These are phyloP conservation scores for Porcisia hertigi DNA, from an alignment of 208 protist species.

Conservation along the genomic window DNA sequence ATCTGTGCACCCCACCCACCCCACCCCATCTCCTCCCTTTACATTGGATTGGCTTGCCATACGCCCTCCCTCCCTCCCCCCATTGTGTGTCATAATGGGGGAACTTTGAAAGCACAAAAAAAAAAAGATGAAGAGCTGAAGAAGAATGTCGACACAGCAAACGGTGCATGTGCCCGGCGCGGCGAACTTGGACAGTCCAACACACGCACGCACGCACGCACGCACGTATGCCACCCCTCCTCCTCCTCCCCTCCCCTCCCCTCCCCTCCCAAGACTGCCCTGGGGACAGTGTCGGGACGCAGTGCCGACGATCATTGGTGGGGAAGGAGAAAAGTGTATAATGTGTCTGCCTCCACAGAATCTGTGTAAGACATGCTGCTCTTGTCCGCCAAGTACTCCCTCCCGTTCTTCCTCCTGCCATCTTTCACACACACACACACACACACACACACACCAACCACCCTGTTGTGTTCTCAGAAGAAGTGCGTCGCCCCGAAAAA, in stretches of 20 bases:
- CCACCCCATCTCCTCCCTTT: no score
- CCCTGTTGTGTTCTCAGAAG: no score
- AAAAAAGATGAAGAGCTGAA: no score
- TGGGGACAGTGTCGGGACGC: not conserved
- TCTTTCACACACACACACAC: not conserved
- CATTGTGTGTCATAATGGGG: no score
- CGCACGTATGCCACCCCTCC: not conserved
- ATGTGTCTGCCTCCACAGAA: not conserved
- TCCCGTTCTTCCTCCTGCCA: not conserved
- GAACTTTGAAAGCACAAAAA: no score
- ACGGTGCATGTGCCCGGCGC: no score
- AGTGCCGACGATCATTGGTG: not conserved
- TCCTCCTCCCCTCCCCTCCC: not conserved
- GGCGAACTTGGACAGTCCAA: no score
- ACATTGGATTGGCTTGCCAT: no score
- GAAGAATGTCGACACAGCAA: no score
- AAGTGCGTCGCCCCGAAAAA: no score
- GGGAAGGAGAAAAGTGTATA: not conserved
- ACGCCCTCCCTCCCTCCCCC: no score
- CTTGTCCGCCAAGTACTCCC: not conserved
- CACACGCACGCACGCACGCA: not conserved
- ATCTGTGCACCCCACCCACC: not conserved
- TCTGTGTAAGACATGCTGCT: not conserved
- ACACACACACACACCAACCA: not conserved
- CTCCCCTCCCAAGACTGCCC: not conserved